Evolutionary conservation across 1,284 basidiomycete species (phyloP).

Genomic region (Puccinia hordei): DNA sequence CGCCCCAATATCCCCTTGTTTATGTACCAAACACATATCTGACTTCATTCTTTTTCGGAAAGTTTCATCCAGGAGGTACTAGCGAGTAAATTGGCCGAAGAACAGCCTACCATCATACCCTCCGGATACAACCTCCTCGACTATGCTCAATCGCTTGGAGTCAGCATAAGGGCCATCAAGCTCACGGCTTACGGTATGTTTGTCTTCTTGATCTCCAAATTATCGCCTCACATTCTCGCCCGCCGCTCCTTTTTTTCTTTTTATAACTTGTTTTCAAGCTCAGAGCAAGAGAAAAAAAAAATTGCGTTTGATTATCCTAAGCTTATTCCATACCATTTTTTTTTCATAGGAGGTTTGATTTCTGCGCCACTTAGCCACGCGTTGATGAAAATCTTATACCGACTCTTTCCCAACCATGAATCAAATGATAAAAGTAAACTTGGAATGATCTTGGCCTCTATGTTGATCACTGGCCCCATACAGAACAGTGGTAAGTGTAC

Average conservation of each 20-base stretch:
- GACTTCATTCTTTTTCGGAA: not conserved
- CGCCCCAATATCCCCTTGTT: not conserved
- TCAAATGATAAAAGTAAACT: slow-evolving; percentile 66
- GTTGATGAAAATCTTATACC: slow-evolving; percentile 24
- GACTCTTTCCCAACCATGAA: slow-evolving; percentile 23
- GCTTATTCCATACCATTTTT: slow-evolving; percentile 71
- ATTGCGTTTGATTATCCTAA: slow-evolving; percentile 67
- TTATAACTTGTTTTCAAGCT: too few relatives aligned
- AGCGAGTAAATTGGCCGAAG: slow-evolving; percentile 70
- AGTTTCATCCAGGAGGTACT: slow-evolving; percentile 76
- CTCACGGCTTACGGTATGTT: slow-evolving; percentile 82
- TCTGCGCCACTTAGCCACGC: slow-evolving; percentile 28
- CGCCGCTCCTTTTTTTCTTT: too few relatives aligned
- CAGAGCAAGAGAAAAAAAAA: too few relatives aligned
- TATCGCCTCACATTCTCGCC: slow-evolving; percentile 57
- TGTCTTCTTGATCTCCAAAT: slow-evolving; percentile 76
- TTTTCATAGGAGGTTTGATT: slow-evolving; percentile 33
- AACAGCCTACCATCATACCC: slow-evolving; percentile 64
- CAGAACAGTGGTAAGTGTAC: slow-evolving; percentile 68
- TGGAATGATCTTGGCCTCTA: slow-evolving; percentile 75
- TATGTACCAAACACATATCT: not conserved
- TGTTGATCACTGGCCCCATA: slow-evolving; percentile 75
- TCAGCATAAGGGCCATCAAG: slow-evolving; percentile 71
- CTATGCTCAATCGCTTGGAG: slow-evolving; percentile 66
- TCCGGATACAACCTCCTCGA: slow-evolving; percentile 66